Percentiles rank a stretch among this genome's conserved stretches.
Conservation (phyloP, 2,329 filamentous ascomycete species). For the Pseudocercospora crystallina region DNA sequence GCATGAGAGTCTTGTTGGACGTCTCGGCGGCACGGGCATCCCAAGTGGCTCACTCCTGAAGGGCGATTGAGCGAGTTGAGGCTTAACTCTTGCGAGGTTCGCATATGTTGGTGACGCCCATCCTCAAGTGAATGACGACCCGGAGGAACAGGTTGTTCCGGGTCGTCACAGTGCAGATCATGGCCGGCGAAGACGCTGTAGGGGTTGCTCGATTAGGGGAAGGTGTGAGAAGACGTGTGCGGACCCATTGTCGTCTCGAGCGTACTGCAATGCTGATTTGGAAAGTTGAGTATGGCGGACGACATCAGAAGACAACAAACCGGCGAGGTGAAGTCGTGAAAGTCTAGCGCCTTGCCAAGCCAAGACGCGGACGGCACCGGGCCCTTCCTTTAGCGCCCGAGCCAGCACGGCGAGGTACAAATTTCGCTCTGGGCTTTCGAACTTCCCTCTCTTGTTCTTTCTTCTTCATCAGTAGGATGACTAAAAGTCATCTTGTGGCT, state of each 20-base stretch:
- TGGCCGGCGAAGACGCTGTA: background rate
- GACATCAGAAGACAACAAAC: background rate
- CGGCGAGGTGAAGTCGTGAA: background rate
- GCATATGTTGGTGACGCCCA: background rate
- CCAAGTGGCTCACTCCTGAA: too few relatives aligned
- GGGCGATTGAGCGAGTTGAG: too few relatives aligned
- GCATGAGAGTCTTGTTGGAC: background rate
- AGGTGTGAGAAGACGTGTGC: too few relatives aligned
- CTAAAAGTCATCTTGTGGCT: conserved; percentile 21
- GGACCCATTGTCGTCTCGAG: background rate
- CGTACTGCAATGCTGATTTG: background rate
- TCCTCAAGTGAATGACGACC: background rate
- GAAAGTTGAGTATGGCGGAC: too few relatives aligned
- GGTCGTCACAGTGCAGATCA: background rate
- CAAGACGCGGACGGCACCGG: background rate
- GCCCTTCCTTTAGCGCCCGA: background rate
- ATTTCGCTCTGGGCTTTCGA: background rate
- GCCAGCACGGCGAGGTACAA: background rate
- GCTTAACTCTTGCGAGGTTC: background rate
- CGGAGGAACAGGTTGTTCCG: background rate
- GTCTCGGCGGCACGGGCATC: too few relatives aligned
- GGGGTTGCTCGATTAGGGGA: background rate
- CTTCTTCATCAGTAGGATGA: conserved; percentile 26
- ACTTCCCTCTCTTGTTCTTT: conserved; percentile 9
- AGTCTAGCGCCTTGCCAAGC: background rate